These are phyloP conservation scores for Cystofilobasidium bisporidii DNA, from an alignment of 768 basidiomycete species.

Conservation along the genomic window DNA sequence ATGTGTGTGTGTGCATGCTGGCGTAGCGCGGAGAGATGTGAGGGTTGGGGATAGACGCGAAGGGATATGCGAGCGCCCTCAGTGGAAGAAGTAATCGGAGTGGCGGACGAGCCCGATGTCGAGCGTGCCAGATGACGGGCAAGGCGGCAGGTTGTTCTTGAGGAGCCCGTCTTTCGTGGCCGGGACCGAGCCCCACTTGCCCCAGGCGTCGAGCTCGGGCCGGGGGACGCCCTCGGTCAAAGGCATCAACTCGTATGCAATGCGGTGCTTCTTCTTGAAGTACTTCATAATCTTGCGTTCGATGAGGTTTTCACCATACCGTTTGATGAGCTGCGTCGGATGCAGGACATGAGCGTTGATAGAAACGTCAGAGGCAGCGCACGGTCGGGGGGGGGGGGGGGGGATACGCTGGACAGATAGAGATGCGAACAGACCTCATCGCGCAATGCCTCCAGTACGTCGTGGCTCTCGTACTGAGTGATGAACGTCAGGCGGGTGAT, in stretches of 20 bases:
- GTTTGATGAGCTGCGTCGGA: conserved; percentile 26
- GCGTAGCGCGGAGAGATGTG: too few relatives aligned
- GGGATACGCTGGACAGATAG: conserved; percentile 52
- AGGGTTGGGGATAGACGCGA: too few relatives aligned
- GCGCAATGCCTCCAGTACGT: conserved; percentile 63
- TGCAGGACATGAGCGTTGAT: too few relatives aligned
- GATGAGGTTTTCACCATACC: not conserved
- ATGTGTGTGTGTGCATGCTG: too few relatives aligned
- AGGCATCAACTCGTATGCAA: conserved; percentile 19
- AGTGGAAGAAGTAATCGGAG: conserved; percentile 75
- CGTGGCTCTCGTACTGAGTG: conserved; percentile 75
- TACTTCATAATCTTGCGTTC: not conserved
- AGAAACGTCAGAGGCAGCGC: too few relatives aligned
- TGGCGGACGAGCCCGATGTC: conserved; percentile 70
- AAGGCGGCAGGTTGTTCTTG: conserved; percentile 61
- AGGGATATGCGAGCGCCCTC: conserved; percentile 25
- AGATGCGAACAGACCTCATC: conserved; percentile 72
- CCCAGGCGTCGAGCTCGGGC: conserved; percentile 3
- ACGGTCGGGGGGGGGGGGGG: conserved; percentile 29
- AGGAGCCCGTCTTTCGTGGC: conserved; percentile 37
- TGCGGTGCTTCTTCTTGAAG: not conserved
- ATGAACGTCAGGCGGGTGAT: conserved; percentile 91
- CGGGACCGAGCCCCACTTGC: conserved; percentile 15
- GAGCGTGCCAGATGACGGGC: conserved; percentile 78
- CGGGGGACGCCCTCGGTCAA: not conserved